phyloP scores from a whole-genome alignment of 106 monocot species.

The Phalaenopsis aphrodite region DNA sequence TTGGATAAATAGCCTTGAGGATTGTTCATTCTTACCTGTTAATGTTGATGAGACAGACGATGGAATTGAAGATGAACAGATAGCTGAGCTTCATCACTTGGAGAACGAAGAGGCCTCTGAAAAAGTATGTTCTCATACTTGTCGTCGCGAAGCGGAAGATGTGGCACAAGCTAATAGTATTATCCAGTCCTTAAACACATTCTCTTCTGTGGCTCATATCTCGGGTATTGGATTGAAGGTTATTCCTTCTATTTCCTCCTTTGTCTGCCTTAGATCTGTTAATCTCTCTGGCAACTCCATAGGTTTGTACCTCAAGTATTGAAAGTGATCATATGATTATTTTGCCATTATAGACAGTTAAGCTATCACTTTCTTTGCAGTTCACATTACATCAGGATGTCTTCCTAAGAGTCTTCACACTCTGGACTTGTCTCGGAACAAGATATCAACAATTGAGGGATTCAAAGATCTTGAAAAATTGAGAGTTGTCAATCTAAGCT shows the following conservation, averaged over 20 bases:
- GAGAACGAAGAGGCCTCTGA: slow-evolving; percentile 45
- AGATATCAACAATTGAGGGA: slow-evolving; percentile 69
- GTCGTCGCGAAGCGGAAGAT: slow-evolving; percentile 31
- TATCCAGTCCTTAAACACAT: slow-evolving; percentile 59
- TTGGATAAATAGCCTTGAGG: slow-evolving; percentile 81
- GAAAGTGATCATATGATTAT: not conserved
- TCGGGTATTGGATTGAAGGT: slow-evolving; percentile 67
- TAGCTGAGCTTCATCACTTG: not conserved
- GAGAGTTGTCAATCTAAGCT: slow-evolving; percentile 81
- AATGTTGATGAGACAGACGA: slow-evolving; percentile 10
- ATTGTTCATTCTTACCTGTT: slow-evolving; percentile 11
- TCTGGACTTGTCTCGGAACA: slow-evolving; percentile 83
- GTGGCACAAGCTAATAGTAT: slow-evolving; percentile 55
- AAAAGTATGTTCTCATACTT: slow-evolving; percentile 16
- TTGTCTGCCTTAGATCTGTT: slow-evolving; percentile 64
- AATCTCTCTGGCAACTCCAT: slow-evolving; percentile 85
- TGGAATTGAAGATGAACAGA: slow-evolving; percentile 3
- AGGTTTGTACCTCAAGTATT: slow-evolving; percentile 34
- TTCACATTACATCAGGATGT: slow-evolving; percentile 52
- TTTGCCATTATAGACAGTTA: not conserved
- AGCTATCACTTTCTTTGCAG: slow-evolving; percentile 22
- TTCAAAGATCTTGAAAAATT: slow-evolving; percentile 73
- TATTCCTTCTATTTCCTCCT: slow-evolving; percentile 66
- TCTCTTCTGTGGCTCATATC: slow-evolving; percentile 65
- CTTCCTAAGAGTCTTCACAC: slow-evolving; percentile 75